Evolutionary conservation across 176 grass and related monocot genomes (phyloP).

Genomic region (Lolium perenne): DNA sequence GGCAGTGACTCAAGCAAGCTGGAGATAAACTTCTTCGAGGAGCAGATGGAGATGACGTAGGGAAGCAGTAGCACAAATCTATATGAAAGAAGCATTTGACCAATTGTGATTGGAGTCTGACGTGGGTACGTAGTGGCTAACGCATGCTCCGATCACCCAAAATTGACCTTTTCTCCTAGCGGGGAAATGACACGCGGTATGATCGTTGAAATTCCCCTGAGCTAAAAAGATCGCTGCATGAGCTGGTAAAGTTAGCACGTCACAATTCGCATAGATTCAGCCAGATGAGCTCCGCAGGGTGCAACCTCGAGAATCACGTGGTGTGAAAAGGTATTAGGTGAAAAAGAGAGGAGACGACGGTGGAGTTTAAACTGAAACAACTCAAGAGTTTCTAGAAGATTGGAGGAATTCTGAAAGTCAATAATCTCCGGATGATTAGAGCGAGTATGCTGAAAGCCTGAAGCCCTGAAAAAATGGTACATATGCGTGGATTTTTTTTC

Average conservation of each 20-base stretch:
- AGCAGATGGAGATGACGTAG: too few relatives aligned
- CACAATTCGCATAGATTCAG: neutral
- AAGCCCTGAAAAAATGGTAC: neutral
- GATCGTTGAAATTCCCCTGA: neutral
- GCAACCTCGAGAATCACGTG: conserved; percentile 32
- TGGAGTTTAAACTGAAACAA: neutral
- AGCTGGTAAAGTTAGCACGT: neutral
- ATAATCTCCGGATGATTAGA: too few relatives aligned
- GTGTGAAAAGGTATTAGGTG: neutral
- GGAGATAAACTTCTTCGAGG: neutral
- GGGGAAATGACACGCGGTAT: neutral
- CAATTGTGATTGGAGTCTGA: neutral
- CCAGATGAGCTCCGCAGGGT: neutral
- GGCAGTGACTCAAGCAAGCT: neutral
- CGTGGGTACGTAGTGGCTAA: neutral
- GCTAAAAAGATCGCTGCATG: neutral
- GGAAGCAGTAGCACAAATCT: neutral
- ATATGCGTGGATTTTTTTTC: neutral
- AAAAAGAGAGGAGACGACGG: neutral
- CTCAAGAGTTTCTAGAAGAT: neutral
- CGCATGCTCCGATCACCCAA: neutral
- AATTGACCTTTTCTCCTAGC: neutral
- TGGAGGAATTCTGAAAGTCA: neutral
- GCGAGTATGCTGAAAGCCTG: neutral
- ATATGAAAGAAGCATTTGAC: conserved; percentile 16